A percentile compares a stretch with the other conserved stretches of the same genome.
phyloP scores from a whole-genome alignment of 148 eudicot genomes.

The Talinum fruticosum region DNA sequence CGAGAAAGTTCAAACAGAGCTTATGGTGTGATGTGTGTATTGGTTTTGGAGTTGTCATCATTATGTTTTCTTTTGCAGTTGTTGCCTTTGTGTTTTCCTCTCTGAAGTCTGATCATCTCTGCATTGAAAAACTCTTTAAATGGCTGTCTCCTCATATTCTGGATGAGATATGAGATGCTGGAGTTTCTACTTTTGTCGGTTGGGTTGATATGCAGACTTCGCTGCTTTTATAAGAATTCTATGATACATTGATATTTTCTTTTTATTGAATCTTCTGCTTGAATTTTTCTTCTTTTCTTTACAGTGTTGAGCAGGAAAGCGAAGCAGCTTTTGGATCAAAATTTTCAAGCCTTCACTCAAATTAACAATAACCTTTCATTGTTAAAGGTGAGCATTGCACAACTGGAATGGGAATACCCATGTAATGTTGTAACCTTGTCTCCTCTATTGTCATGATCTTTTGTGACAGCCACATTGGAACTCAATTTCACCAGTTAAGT shows the following conservation, averaged over 20 bases:
- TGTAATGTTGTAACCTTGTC: background rate
- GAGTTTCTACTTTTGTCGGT: background rate
- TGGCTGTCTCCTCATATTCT: background rate
- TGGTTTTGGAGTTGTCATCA: background rate
- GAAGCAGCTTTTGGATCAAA: conserved; percentile 65
- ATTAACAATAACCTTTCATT: conserved; percentile 52
- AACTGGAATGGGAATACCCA: background rate
- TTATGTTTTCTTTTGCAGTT: background rate
- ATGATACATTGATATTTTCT: background rate
- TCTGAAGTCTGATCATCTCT: background rate
- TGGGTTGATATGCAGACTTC: background rate
- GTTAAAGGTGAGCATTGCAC: conserved; percentile 45
- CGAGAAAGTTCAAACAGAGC: too few species aligned
- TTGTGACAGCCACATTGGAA: background rate
- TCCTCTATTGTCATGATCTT: background rate
- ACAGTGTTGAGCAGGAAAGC: conserved; percentile 53
- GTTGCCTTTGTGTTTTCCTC: background rate
- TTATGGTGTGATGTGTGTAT: too few species aligned
- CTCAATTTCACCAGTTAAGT: background rate
- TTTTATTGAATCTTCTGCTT: conserved; percentile 6
- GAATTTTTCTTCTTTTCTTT: conserved; percentile 14
- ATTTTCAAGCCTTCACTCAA: conserved; percentile 45
- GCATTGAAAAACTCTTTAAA: background rate
- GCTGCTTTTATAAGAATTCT: background rate
- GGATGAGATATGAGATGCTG: background rate